These are phyloP conservation scores for Salix exigua DNA, from an alignment of 345 rosid genomes.

Conservation along the genomic window DNA sequence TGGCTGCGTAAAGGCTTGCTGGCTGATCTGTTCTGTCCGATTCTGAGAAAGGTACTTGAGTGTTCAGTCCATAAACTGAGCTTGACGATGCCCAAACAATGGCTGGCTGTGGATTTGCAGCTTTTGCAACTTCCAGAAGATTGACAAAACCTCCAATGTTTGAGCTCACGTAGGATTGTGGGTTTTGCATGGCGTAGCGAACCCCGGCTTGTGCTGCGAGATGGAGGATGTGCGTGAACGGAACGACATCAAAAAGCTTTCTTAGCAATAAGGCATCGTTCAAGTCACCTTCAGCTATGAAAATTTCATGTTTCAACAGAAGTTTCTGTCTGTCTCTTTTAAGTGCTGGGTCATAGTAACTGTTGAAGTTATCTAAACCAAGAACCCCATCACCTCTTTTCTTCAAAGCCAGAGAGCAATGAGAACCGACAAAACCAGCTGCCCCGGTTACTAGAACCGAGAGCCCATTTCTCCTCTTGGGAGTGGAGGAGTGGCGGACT, in stretches of 20 bases:
- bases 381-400: constrained; percentile 31
- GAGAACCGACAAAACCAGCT: constrained; percentile 23
- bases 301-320: constrained; percentile 10
- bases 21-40: constrained; percentile 23
- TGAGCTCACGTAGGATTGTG: constrained; percentile 20
- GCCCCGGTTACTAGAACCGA: constrained; percentile 22
- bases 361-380: constrained; percentile 23
- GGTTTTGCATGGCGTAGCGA: constrained; percentile 27
- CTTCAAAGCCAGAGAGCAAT: constrained; percentile 23
- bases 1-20: constrained; percentile 26
- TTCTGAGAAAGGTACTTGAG: constrained; percentile 23
- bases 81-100: constrained; percentile 26
- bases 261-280: constrained; percentile 15
- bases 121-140: constrained; percentile 18
- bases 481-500: constrained; percentile 27
- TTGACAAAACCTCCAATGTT: constrained; percentile 25
- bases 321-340: constrained; percentile 18
- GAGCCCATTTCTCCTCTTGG: constrained; percentile 13
- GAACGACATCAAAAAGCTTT: constrained; percentile 22
- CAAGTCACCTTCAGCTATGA: constrained; percentile 22
- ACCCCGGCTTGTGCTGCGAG: constrained; percentile 28
- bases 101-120: constrained; percentile 23
- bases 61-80: constrained; percentile 24
- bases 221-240: constrained; percentile 26
- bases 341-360: constrained; percentile 18